A percentile compares a stretch with the other conserved stretches of the same genome.
These are phyloP conservation scores for Cercospora beticola DNA, from an alignment of 2,329 filamentous ascomycete species.

Conservation along the genomic window DNA sequence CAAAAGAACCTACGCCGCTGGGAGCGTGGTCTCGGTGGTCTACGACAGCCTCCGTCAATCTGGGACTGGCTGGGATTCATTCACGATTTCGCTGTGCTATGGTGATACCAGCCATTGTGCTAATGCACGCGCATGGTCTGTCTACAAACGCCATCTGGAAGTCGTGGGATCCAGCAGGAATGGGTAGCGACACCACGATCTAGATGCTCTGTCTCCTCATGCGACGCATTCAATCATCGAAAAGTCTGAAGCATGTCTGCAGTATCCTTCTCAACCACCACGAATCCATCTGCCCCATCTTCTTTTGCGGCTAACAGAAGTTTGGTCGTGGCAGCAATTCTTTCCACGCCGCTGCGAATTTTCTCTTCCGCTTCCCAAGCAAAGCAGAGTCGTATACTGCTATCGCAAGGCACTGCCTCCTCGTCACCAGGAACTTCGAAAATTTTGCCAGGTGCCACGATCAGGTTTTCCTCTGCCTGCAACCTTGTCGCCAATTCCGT, in stretches of 20 bases:
- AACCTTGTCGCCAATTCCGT: conserved; percentile 58
- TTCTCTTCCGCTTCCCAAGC: conserved; percentile 68
- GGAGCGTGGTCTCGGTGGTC: background rate
- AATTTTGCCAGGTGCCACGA: conserved; percentile 66
- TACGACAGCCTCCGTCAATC: background rate
- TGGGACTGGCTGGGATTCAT: background rate
- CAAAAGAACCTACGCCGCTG: background rate
- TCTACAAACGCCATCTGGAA: background rate
- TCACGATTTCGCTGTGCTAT: background rate
- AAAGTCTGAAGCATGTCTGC: conserved; percentile 21
- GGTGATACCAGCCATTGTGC: background rate
- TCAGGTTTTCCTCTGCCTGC: conserved; percentile 62
- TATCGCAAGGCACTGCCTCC: conserved; percentile 53
- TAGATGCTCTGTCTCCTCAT: background rate
- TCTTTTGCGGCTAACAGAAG: conserved; percentile 33
- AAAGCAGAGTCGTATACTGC: conserved; percentile 66
- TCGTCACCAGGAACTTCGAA: conserved; percentile 60
- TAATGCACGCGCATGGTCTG: background rate
- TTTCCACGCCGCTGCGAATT: conserved; percentile 66
- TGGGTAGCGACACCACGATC: background rate
- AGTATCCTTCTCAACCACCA: conserved; percentile 21
- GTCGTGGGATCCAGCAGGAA: background rate
- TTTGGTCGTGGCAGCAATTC: conserved; percentile 56
- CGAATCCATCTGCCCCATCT: conserved; percentile 19
- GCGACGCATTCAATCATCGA: conserved; percentile 8